Conservation (phyloP, 495 filamentous ascomycete genomes). For the Neurospora discreta region DNA sequence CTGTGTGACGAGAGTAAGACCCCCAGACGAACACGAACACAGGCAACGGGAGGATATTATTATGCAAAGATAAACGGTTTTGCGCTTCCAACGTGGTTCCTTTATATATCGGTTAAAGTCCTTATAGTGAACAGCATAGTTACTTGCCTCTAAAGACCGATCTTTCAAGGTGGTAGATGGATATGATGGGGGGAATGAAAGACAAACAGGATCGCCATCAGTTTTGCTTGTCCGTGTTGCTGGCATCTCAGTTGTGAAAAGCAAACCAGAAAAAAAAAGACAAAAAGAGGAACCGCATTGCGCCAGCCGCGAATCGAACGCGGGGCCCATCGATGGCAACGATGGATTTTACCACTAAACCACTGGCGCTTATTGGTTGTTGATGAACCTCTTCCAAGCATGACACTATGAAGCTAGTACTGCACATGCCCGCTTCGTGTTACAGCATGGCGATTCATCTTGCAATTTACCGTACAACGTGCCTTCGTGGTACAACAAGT, state of each 20-base stretch:
- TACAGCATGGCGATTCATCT: not conserved
- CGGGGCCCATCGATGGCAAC: slow-evolving; percentile 44
- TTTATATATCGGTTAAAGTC: too few species aligned
- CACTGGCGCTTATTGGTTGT: slow-evolving; percentile 16
- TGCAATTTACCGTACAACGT: not conserved
- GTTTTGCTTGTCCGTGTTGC: too few species aligned
- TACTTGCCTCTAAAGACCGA: too few species aligned
- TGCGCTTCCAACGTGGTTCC: too few species aligned
- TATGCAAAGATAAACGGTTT: too few species aligned
- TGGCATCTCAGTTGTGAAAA: not conserved
- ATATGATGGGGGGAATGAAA: too few species aligned
- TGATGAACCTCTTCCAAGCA: rapidly evolving
- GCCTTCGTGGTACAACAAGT: not conserved
- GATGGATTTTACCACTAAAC: slow-evolving; percentile 46
- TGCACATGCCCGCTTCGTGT: not conserved
- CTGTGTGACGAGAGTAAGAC: too few species aligned
- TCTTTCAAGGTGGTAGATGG: too few species aligned
- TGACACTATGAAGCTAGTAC: not conserved
- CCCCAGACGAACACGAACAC: too few species aligned
- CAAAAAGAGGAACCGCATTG: slow-evolving; percentile 2
- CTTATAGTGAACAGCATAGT: too few species aligned
- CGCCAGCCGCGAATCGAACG: slow-evolving; percentile 40
- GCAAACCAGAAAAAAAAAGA: not conserved
- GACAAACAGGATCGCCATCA: too few species aligned
- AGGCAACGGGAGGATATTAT: too few species aligned